These are phyloP conservation scores for Geotrichum cucujoidarum DNA, from an alignment of 1,139 yeast genomes.

Conservation along the genomic window DNA sequence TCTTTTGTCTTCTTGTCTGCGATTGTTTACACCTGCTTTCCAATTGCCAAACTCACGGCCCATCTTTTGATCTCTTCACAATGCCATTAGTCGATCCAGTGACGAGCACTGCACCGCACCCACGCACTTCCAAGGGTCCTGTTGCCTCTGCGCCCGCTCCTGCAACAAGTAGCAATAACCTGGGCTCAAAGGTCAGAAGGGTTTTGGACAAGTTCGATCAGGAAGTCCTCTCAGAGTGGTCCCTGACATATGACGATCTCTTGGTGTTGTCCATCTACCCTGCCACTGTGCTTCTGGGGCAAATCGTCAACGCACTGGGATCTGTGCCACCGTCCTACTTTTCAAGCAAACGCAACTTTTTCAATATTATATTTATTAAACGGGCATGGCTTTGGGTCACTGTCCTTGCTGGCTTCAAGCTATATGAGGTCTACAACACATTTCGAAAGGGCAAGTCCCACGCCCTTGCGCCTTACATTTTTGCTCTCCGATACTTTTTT, in stretches of 20 bases:
- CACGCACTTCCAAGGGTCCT: not conserved
- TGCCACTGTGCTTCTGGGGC: conserved; percentile 31
- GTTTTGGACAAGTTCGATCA: no score
- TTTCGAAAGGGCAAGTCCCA: not conserved
- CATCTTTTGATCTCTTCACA: not conserved
- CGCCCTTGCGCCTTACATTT: conserved; percentile 11
- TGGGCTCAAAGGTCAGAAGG: no score
- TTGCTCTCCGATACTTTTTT: conserved; percentile 38
- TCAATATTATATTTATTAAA: conserved; percentile 75
- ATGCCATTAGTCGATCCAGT: not conserved
- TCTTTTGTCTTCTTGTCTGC: not conserved
- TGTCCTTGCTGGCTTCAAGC: conserved; percentile 32
- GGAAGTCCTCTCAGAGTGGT: not conserved
- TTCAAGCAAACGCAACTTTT: conserved; percentile 56
- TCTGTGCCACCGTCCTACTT: conserved; percentile 38
- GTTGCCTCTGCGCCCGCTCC: not conserved
- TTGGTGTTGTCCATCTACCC: conserved; percentile 31
- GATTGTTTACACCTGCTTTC: not conserved
- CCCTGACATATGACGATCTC: conserved; percentile 3
- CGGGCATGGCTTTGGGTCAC: conserved; percentile 92
- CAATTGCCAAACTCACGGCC: no score
- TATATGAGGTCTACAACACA: not conserved
- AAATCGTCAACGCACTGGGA: conserved; percentile 25
- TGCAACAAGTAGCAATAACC: no score
- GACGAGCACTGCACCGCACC: not conserved